Conservation (phyloP, 805 yeast genomes). For the Candida pini region DNA sequence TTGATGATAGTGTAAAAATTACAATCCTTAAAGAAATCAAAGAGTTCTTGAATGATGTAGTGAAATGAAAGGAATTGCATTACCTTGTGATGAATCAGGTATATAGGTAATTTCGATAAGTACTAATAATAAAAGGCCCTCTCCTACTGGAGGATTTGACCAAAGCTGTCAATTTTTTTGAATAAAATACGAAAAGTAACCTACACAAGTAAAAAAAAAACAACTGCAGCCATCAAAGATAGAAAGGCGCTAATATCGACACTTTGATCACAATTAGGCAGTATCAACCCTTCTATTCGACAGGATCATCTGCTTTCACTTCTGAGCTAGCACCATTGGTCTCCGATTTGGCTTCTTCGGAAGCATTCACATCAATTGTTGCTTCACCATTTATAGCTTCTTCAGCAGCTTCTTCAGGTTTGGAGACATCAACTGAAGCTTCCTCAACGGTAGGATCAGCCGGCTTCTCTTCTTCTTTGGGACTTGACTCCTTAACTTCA, state of each 20-base stretch:
- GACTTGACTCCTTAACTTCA: neutral
- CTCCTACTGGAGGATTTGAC: no score
- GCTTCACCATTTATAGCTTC: no score
- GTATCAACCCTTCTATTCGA: neutral
- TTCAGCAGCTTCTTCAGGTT: neutral
- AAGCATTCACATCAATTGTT: no score
- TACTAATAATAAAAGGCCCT: no score
- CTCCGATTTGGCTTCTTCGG: neutral
- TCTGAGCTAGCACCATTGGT: neutral
- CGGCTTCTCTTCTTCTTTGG: neutral
- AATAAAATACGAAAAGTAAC: no score
- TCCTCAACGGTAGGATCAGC: neutral
- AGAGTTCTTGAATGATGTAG: conserved; percentile 50
- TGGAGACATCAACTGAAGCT: neutral
- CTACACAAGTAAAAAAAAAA: no score
- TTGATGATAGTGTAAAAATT: conserved; percentile 59
- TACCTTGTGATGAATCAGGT: neutral
- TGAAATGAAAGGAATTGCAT: no score
- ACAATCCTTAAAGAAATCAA: conserved; percentile 55
- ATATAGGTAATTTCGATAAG: no score
- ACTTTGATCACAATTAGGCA: neutral
- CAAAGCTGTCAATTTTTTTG: no score
- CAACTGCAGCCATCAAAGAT: no score
- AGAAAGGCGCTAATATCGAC: no score
- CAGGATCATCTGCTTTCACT: neutral